These are phyloP conservation scores for Chalciporus sphaerocephalus DNA, from an alignment of 768 basidiomycete species.

Conservation along the genomic window DNA sequence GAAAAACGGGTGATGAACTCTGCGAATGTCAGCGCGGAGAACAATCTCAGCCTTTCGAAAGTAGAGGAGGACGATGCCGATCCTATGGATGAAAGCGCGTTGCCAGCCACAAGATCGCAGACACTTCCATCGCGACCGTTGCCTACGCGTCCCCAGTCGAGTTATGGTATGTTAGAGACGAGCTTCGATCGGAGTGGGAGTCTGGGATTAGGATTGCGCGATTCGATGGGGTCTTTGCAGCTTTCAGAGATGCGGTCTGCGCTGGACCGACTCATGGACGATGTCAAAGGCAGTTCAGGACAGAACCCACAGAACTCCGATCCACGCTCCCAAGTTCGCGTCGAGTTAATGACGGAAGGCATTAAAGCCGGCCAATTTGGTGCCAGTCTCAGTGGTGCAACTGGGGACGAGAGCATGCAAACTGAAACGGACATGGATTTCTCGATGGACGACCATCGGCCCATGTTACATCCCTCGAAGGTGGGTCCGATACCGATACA, in stretches of 20 bases:
- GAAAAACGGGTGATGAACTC: conserved; percentile 37
- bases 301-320: conserved; percentile 23
- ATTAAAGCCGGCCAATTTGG: conserved; percentile 31
- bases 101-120: neutral
- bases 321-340: conserved; percentile 13
- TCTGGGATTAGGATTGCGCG: conserved; percentile 23
- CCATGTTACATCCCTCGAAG: conserved; percentile 6
- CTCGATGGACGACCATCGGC: conserved; percentile 22
- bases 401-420: conserved; percentile 25
- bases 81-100: neutral
- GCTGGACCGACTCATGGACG: conserved; percentile 68
- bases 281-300: conserved; percentile 39
- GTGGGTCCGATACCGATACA: conserved; percentile 34
- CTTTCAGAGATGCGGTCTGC: conserved; percentile 71
- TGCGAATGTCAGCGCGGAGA: conserved; percentile 1
- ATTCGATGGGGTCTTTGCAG: conserved; percentile 49
- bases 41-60: neutral
- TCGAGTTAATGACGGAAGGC: conserved; percentile 32
- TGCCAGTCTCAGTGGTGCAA: conserved; percentile 34
- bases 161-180: conserved; percentile 17
- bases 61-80: neutral
- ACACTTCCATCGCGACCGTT: conserved; percentile 9
- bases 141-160: conserved; percentile 9
- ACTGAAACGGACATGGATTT: conserved; percentile 33
- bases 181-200: conserved; percentile 25